Evolutionary conservation across 352 stramenopile species (phyloP).

Genomic region (Phytophthora pseudosyringae): DNA sequence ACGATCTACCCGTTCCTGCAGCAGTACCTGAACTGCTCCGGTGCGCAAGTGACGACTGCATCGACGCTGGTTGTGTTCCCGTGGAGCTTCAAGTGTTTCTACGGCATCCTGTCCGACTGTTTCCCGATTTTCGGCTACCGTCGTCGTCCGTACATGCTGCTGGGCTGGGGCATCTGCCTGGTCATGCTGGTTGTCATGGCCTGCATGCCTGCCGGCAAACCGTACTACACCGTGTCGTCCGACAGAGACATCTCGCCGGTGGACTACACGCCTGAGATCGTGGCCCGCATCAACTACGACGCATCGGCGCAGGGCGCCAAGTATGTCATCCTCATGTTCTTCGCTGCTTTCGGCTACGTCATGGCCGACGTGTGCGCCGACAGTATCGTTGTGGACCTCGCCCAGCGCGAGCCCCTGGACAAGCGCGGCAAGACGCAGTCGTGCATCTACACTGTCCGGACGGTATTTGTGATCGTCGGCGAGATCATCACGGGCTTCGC

Average conservation of each 20-base stretch:
- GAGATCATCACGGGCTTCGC: constrained; percentile 50
- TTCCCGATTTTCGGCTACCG: constrained; percentile 51
- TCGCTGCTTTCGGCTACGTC: constrained; percentile 46
- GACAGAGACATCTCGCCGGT: constrained; percentile 31
- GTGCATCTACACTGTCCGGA: constrained; percentile 56
- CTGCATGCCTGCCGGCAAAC: constrained; percentile 42
- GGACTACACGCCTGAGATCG: constrained; percentile 39
- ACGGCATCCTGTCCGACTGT: constrained; percentile 37
- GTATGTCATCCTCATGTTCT: constrained; percentile 64
- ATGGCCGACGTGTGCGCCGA: constrained; percentile 51
- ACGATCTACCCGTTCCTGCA: constrained; percentile 44
- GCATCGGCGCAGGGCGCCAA: constrained; percentile 44
- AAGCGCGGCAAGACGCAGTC: constrained; percentile 64
- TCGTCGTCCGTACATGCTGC: constrained; percentile 60
- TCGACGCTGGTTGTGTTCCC: constrained; percentile 33
- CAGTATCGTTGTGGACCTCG: constrained; percentile 60
- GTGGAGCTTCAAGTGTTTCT: constrained; percentile 43
- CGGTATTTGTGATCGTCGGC: constrained; percentile 50
- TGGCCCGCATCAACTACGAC: constrained; percentile 42
- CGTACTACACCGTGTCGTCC: constrained; percentile 56
- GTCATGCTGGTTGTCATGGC: constrained; percentile 59
- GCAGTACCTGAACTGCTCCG: constrained; percentile 39
- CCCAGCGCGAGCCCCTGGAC: constrained; percentile 59
- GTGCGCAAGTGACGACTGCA: constrained; percentile 33
- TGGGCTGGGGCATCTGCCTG: constrained; percentile 59